A percentile compares a stretch with the other conserved stretches of the same genome.
Evolutionary conservation across 192 early-diverging fungal genomes (phyloP).

Genomic region (Linnemannia hyalina): DNA sequence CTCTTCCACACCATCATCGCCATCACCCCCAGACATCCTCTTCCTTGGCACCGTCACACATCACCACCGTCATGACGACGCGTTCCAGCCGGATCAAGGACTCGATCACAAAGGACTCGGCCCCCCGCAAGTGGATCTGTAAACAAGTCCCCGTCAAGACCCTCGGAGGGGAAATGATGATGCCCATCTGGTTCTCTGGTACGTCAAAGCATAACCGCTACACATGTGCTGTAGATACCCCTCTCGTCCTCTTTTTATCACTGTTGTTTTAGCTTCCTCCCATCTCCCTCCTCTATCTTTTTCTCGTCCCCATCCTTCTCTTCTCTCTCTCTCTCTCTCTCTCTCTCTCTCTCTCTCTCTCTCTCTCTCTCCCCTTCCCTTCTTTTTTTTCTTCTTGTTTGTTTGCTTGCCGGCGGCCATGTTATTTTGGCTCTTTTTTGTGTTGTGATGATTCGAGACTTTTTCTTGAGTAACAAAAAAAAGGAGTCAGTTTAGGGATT

Average conservation of each 20-base stretch:
- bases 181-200: slow-evolving; percentile 54
- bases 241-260: neutral
- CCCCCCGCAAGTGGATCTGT: slow-evolving; percentile 51
- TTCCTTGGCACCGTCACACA: neutral
- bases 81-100: slow-evolving; percentile 35
- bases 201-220: neutral
- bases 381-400: neutral
- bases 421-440: neutral
- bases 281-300: neutral
- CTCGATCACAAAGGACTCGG: slow-evolving; percentile 47
- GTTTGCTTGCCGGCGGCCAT: neutral
- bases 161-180: slow-evolving; percentile 52
- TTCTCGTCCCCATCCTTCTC: too few relatives aligned
- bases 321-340: neutral
- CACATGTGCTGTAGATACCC: neutral
- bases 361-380: neutral
- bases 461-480: neutral
- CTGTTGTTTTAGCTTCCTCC: too few relatives aligned
- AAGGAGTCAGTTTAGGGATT: neutral
- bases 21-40: slow-evolving; percentile 7
- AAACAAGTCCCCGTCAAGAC: slow-evolving; percentile 48
- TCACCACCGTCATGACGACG: slow-evolving; percentile 8
- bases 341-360: neutral
- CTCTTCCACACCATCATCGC: slow-evolving; percentile 7
- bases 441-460: neutral